Percentiles rank a stretch among this genome's conserved stretches.
These are phyloP conservation scores for Lentinula raphanica DNA, from an alignment of 768 basidiomycete species.

Conservation along the genomic window DNA sequence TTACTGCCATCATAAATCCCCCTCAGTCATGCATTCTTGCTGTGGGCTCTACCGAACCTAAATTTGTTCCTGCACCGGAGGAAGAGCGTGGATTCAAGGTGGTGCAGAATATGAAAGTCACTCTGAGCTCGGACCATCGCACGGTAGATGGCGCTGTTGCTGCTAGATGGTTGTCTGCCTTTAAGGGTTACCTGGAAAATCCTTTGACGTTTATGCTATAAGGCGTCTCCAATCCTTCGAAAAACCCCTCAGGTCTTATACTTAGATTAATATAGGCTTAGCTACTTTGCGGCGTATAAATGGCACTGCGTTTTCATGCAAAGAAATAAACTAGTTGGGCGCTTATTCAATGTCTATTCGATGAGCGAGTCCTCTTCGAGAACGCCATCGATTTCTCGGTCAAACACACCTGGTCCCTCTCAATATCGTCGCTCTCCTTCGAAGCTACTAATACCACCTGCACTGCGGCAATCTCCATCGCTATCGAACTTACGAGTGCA, in stretches of 20 bases:
- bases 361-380: neutral
- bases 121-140: conserved; percentile 91
- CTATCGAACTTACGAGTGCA: conserved; percentile 54
- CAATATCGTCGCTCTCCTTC: conserved; percentile 33
- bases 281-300: neutral
- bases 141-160: conserved; percentile 95
- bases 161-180: conserved; percentile 86
- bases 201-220: conserved; percentile 95
- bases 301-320: too few species aligned
- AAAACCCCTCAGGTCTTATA: conserved; percentile 3
- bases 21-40: conserved; percentile 98
- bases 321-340: too few species aligned
- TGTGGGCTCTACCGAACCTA: conserved; percentile 82
- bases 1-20: conserved; percentile 98
- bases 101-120: conserved; percentile 89
- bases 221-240: conserved; percentile 18
- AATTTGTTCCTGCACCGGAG: conserved; percentile 80
- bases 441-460: conserved; percentile 41
- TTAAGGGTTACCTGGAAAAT: conserved; percentile 96
- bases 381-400: conserved; percentile 18
- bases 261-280: conserved; percentile 5
- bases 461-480: conserved; percentile 49
- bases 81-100: conserved; percentile 95
- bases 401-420: neutral
- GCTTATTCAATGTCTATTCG: neutral